These are phyloP conservation scores for Beauveria sp. DNA, from an alignment of 2,329 filamentous ascomycete species.

Conservation along the genomic window DNA sequence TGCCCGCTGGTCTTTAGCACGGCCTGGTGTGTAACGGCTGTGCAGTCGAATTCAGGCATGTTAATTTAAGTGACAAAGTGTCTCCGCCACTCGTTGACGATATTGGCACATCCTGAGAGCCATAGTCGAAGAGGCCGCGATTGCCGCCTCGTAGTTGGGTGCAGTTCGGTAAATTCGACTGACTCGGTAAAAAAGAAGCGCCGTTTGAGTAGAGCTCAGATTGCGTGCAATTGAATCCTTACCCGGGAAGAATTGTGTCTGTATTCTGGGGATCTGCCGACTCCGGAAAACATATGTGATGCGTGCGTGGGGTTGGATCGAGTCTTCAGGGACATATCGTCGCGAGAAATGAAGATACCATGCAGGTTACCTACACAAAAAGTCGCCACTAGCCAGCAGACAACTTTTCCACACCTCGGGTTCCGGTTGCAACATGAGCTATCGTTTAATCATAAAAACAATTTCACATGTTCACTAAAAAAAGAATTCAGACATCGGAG, in stretches of 20 bases:
- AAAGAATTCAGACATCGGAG: too few relatives aligned
- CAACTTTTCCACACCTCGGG: too few relatives aligned
- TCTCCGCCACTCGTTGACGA: constrained; percentile 13
- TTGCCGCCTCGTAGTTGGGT: constrained; percentile 11
- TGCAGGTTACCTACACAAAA: too few relatives aligned
- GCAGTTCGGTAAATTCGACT: constrained; percentile 53
- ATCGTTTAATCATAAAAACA: too few relatives aligned
- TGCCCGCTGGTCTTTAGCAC: constrained; percentile 63
- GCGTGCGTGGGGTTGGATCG: too few relatives aligned
- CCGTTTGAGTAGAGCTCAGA: constrained; percentile 57
- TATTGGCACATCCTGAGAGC: constrained; percentile 14
- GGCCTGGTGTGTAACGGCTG: constrained; percentile 60
- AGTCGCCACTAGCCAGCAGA: too few relatives aligned
- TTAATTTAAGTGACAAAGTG: constrained; percentile 14
- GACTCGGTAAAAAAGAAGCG: constrained; percentile 60
- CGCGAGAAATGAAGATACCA: too few relatives aligned
- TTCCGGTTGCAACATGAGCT: too few relatives aligned
- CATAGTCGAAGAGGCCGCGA: constrained; percentile 14
- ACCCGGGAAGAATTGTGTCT: neutral
- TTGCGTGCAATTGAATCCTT: constrained; percentile 46
- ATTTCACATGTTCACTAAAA: too few relatives aligned
- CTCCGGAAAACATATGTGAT: too few relatives aligned
- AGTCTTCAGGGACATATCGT: too few relatives aligned
- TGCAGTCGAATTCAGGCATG: constrained; percentile 54
- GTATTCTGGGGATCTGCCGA: too few relatives aligned